phyloP scores from a whole-genome alignment of 1,284 basidiomycete genomes.

The Marasmius fiardii region DNA sequence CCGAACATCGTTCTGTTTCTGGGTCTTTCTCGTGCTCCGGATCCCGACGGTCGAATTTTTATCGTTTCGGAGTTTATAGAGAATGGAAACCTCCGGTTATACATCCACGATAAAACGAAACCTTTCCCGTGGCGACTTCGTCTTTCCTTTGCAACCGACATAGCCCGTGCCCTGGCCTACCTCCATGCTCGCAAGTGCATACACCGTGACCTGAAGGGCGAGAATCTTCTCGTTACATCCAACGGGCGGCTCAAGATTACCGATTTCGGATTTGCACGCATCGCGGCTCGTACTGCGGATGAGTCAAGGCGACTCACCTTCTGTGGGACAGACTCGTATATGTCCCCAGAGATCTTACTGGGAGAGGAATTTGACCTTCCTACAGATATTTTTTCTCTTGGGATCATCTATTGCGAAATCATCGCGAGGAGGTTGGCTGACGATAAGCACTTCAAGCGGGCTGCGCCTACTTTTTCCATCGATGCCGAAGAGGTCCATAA shows the following conservation, averaged over 20 bases:
- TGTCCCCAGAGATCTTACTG: constrained; percentile 92
- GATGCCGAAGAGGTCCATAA: constrained; percentile 73
- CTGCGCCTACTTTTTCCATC: constrained; percentile 75
- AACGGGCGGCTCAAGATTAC: constrained; percentile 96
- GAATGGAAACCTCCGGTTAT: constrained; percentile 82
- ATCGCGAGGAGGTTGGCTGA: constrained; percentile 83
- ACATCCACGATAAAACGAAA: constrained; percentile 77
- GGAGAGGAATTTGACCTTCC: constrained; percentile 91
- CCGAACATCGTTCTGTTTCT: constrained; percentile 95
- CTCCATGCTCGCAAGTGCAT: constrained; percentile 91
- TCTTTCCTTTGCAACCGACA: constrained; percentile 92
- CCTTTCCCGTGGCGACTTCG: constrained; percentile 90
- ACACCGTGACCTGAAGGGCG: constrained; percentile 91
- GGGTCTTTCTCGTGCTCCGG: constrained; percentile 85
- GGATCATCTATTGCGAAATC: constrained; percentile 95
- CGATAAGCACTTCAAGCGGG: constrained; percentile 75
- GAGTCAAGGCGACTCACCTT: constrained; percentile 92
- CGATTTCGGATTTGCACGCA: constrained; percentile 94
- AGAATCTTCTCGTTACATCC: constrained; percentile 92
- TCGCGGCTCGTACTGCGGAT: constrained; percentile 88
- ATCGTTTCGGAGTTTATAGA: constrained; percentile 90
- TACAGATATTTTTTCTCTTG: constrained; percentile 93
- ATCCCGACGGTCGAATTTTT: constrained; percentile 80
- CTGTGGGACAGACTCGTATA: constrained; percentile 94
- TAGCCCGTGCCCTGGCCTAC: constrained; percentile 92